A percentile compares a stretch with the other conserved stretches of the same genome.
Conservation (phyloP, 2,329 filamentous ascomycete genomes). For the Aspergillus japonicus region DNA sequence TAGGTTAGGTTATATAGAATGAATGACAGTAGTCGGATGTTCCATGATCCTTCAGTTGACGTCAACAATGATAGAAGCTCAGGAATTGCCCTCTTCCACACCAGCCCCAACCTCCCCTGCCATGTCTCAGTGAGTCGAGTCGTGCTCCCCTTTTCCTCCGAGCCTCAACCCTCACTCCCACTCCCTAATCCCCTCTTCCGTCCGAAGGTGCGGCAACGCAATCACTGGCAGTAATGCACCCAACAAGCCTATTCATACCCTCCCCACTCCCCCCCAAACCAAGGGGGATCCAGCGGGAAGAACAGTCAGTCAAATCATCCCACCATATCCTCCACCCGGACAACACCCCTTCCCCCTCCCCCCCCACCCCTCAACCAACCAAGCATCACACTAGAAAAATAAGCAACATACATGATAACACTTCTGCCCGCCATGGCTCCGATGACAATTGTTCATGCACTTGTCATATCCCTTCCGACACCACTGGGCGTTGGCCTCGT, state of each 20-base stretch:
- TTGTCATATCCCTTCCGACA: background rate
- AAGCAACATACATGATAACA: background rate
- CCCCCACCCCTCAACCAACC: no score
- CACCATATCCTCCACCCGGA: background rate
- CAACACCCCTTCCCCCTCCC: background rate
- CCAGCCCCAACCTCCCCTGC: no score
- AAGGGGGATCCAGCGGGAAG: no score
- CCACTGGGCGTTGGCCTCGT: background rate
- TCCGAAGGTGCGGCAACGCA: background rate
- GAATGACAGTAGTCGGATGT: background rate
- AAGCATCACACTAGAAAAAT: background rate
- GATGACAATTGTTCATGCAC: background rate
- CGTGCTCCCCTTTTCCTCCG: background rate
- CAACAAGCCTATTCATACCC: background rate
- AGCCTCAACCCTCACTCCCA: background rate
- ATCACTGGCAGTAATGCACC: constrained; percentile 4
- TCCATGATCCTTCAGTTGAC: background rate
- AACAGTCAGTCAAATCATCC: background rate
- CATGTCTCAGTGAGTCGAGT: background rate
- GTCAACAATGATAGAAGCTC: background rate
- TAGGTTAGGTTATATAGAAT: background rate
- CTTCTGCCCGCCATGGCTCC: background rate
- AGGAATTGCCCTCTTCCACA: no score
- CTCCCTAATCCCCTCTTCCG: no score
- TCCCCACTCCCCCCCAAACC: no score